Conservation (phyloP, 1,139 yeast species). For the Geotrichum aggregatum region DNA sequence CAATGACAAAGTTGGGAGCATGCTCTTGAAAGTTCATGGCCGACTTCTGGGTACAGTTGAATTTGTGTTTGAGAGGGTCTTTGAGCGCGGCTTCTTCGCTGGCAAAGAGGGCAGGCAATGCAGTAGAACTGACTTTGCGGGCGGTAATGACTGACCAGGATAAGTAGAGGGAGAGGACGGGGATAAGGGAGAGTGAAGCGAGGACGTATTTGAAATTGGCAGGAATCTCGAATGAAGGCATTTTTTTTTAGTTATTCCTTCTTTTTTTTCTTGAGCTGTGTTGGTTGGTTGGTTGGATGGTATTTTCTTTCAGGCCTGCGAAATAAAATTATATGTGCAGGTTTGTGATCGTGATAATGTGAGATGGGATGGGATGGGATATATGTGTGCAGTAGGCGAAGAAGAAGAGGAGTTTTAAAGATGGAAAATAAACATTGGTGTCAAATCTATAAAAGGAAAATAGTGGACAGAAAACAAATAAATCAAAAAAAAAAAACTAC, state of each 20-base stretch:
- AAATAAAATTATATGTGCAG: too few relatives aligned
- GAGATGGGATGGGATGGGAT: too few relatives aligned
- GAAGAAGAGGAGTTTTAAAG: too few relatives aligned
- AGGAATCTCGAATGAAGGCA: slow-evolving; percentile 17
- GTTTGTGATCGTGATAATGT: too few relatives aligned
- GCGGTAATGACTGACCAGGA: slow-evolving; percentile 18
- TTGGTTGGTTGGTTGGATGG: too few relatives aligned
- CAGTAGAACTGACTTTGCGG: slow-evolving; percentile 19
- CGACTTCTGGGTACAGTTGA: slow-evolving; percentile 25
- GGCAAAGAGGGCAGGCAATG: slow-evolving; percentile 23
- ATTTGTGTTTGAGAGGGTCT: slow-evolving; percentile 21
- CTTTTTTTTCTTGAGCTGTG: not conserved
- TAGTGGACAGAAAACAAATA: too few relatives aligned
- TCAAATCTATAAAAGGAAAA: too few relatives aligned
- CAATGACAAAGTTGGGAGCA: slow-evolving; percentile 17
- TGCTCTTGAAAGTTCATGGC: slow-evolving; percentile 25
- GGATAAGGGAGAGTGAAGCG: slow-evolving; percentile 21
- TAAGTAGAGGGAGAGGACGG: slow-evolving; percentile 20
- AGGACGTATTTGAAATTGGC: slow-evolving; percentile 23
- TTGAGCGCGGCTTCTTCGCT: slow-evolving; percentile 22
- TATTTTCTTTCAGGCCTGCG: too few relatives aligned
- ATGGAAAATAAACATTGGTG: too few relatives aligned
- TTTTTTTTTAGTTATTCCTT: not conserved
- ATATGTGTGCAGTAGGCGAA: too few relatives aligned
- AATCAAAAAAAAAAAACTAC: too few relatives aligned